Conservation (phyloP, 441 rosid species). For the Bocquillonia castaneifolia region DNA sequence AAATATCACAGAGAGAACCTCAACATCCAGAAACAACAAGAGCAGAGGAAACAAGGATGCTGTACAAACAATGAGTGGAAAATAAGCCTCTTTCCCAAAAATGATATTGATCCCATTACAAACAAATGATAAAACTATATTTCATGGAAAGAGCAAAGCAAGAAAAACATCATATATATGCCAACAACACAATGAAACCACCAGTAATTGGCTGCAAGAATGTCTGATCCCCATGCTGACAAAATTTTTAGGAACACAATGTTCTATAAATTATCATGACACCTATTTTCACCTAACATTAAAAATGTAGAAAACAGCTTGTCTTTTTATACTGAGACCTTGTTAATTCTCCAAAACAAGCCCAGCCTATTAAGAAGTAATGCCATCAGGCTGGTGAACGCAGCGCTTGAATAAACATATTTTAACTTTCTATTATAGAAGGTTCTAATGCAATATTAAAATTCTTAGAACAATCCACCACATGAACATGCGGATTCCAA, state of each 20-base stretch:
- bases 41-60: too few species aligned
- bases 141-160: too few species aligned
- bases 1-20: neutral
- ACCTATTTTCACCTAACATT: too few species aligned
- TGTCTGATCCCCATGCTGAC: too few species aligned
- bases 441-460: neutral
- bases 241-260: too few species aligned
- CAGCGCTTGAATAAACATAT: too few species aligned
- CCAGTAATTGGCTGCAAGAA: too few species aligned
- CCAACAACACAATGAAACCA: too few species aligned
- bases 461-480: neutral
- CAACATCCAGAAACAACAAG: neutral
- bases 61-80: neutral
- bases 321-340: neutral
- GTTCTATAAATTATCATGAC: too few species aligned
- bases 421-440: neutral
- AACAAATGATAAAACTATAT: too few species aligned
- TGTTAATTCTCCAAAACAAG: neutral
- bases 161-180: too few species aligned
- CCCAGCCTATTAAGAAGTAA: neutral
- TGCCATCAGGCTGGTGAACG: neutral
- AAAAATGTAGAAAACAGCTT: neutral
- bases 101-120: neutral
- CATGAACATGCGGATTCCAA: too few species aligned
- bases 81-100: neutral